Evolutionary conservation across 192 early-diverging fungal genomes (phyloP), one percentile per base, ranked within the genome.

Genomic region (Phlyctochytrium planicorne): DNA sequence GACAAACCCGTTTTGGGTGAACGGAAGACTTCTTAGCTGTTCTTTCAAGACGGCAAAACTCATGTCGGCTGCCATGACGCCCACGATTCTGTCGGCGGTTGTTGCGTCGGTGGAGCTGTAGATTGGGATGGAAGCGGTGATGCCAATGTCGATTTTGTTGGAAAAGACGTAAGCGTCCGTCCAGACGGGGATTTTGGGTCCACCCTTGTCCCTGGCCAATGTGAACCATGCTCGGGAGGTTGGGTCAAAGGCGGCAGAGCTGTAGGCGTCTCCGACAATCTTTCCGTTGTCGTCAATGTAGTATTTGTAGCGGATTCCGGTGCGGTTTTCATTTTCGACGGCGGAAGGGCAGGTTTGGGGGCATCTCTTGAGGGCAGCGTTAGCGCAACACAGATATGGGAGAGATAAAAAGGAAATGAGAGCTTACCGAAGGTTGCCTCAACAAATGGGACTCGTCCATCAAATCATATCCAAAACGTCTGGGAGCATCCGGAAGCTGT

Each of bases 111-210:
- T 29, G 12, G 55, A 10, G 27, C 27, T 29, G 55, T 25, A 57
- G 55, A 57, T 24, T 12, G 55, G 55, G 12, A 57, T 27, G 12
- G 20, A 10, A 27, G 55, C 55, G 25, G 10, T 57, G 55, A 57
- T 25, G 6, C 55, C 55, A 4, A 57, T 25, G 25, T 57, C 55
- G 27, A 57, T 57, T 10, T 14, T 57, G 55, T 57, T 57, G 55
- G 55, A 12, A 29, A 57, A 57, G 6, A 57, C 25, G 55, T 57
- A 25, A 20, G 40, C 10, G 40, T 6, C 20, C 40, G 40, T 20
- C 40, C 40, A 47, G 40, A 47, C 40, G 10, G 40, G 40, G 20
- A 20, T 47, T 20, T 6, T 14, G 40, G 20, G 20, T 6, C 20
- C 20, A 20, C 6, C 40, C 20, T 20, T 47, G 6, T 47, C 10